phyloP scores from a whole-genome alignment of 1,284 basidiomycete species.

The Calocybe gambosa region DNA sequence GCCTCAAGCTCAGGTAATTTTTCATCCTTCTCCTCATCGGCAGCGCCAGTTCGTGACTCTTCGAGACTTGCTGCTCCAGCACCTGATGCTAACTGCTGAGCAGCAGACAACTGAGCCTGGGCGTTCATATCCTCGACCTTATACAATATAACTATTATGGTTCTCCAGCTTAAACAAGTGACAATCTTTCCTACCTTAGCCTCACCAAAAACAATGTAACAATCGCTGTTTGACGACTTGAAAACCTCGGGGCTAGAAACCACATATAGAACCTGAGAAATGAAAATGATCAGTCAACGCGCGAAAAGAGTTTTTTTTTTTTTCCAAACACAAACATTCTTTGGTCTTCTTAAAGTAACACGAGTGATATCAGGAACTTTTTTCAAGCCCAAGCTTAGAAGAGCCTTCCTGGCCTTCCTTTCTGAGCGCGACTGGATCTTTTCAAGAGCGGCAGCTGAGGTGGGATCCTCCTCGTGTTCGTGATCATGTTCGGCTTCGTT shows the following conservation, averaged over 20 bases:
- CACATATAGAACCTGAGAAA: conserved; percentile 78
- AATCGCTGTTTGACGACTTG: conserved; percentile 96
- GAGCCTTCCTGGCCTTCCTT: conserved; percentile 87
- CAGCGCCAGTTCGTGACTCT: conserved; percentile 42
- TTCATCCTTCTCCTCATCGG: conserved; percentile 58
- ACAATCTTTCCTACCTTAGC: conserved; percentile 59
- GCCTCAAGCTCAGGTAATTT: conserved; percentile 81
- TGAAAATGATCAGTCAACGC: neutral
- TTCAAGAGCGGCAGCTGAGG: conserved; percentile 80
- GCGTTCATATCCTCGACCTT: conserved; percentile 90
- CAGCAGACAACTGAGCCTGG: conserved; percentile 77
- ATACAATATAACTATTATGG: neutral
- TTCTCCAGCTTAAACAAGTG: neutral
- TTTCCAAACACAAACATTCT: conserved; percentile 63
- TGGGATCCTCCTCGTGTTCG: conserved; percentile 71
- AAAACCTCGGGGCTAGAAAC: conserved; percentile 94
- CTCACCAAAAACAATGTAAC: conserved; percentile 99
- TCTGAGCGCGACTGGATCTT: conserved; percentile 92
- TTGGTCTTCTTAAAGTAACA: conserved; percentile 90
- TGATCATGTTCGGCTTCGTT: conserved; percentile 45
- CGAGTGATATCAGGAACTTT: conserved; percentile 90
- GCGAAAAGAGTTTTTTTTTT: neutral
- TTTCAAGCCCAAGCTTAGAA: conserved; percentile 86
- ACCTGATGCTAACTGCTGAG: conserved; percentile 73
- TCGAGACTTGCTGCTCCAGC: conserved; percentile 50